phyloP scores from a whole-genome alignment of 768 basidiomycete genomes.

The Xanthoconium stramineum region DNA sequence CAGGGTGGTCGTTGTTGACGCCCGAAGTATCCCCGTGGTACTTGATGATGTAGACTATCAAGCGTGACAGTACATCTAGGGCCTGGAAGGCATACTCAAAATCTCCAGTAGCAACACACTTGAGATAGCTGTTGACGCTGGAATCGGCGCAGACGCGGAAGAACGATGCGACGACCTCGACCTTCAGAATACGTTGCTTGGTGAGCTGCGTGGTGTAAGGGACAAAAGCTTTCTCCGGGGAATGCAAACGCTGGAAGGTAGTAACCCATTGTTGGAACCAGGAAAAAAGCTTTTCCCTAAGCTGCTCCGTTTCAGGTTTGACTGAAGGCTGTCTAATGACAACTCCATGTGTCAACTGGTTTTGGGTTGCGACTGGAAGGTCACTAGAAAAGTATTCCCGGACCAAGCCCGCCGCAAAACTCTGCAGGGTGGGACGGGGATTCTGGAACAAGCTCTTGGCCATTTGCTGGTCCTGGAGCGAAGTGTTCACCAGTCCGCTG shows the following conservation, averaged over 20 bases:
- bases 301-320: conserved; percentile 70
- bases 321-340: conserved; percentile 45
- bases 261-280: conserved; percentile 96
- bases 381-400: conserved; percentile 83
- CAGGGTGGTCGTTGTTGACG: conserved; percentile 70
- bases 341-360: conserved; percentile 60
- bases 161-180: conserved; percentile 93
- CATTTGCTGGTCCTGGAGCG: conserved; percentile 84
- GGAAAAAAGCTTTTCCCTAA: conserved; percentile 69
- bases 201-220: conserved; percentile 96
- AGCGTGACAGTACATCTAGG: conserved; percentile 90
- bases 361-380: conserved; percentile 74
- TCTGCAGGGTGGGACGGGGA: conserved; percentile 70
- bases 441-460: conserved; percentile 82
- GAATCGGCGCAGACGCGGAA: conserved; percentile 97
- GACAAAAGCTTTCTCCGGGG: conserved; percentile 93
- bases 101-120: conserved; percentile 69
- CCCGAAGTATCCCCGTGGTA: conserved; percentile 97
- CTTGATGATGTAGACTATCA: conserved; percentile 98
- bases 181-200: conserved; percentile 93
- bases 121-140: conserved; percentile 84
- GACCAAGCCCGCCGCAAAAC: conserved; percentile 80
- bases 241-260: conserved; percentile 86
- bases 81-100: conserved; percentile 83
- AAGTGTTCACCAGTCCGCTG: conserved; percentile 73